Conservation (phyloP, 768 basidiomycete species). For the Fibroporia radiculosa region DNA sequence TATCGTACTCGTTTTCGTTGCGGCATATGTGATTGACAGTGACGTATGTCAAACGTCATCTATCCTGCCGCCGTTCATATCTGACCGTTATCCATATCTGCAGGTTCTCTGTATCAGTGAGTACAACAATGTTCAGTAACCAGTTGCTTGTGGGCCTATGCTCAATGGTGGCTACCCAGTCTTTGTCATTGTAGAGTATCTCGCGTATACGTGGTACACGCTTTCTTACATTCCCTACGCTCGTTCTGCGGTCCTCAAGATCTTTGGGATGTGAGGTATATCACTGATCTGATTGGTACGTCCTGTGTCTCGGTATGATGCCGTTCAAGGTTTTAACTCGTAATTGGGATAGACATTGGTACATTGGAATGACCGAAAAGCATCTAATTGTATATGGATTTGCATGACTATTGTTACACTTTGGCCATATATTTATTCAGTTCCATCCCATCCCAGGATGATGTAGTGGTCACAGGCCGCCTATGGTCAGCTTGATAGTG, state of each 20-base stretch:
- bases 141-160: not conserved
- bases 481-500: no score
- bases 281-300: not conserved
- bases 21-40: slow-evolving; percentile 69
- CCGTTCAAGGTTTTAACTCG: not conserved
- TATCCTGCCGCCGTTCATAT: not conserved
- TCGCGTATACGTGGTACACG: slow-evolving; percentile 88
- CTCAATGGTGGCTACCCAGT: no score
- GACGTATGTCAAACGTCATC: slow-evolving; percentile 38
- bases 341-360: not conserved
- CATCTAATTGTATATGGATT: not conserved
- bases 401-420: not conserved
- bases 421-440: not conserved
- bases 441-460: no score
- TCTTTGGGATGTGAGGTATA: slow-evolving; percentile 38
- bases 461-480: no score
- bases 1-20: slow-evolving; percentile 78
- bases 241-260: slow-evolving; percentile 59
- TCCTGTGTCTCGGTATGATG: not conserved
- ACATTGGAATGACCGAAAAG: not conserved
- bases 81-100: not conserved
- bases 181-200: slow-evolving; percentile 86
- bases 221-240: slow-evolving; percentile 91
- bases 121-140: slow-evolving; percentile 14
- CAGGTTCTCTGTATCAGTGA: slow-evolving; percentile 66